These are phyloP conservation scores for Leishmania guyanensis DNA, from an alignment of 208 protist genomes.

Conservation along the genomic window DNA sequence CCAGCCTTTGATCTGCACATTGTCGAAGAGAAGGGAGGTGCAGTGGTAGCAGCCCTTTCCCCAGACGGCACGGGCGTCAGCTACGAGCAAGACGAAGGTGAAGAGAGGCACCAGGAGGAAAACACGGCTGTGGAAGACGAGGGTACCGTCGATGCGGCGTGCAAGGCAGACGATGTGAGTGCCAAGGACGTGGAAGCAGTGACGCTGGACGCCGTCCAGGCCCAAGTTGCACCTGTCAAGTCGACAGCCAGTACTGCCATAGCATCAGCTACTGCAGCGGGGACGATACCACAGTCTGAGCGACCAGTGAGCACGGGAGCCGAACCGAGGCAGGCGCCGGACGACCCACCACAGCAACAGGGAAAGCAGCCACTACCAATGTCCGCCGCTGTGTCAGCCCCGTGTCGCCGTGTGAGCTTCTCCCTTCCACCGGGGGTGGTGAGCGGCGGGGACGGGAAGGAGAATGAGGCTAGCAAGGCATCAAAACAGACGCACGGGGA, in stretches of 20 bases:
- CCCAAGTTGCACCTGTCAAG: not conserved
- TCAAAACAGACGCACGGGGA: not conserved
- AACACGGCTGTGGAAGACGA: not conserved
- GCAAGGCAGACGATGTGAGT: not conserved
- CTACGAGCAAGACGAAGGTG: not conserved
- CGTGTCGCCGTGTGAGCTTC: slow-evolving; percentile 18
- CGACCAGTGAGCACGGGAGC: not conserved
- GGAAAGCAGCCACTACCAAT: not conserved
- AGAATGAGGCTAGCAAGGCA: not conserved
- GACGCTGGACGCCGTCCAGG: not conserved
- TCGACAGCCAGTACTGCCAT: not conserved
- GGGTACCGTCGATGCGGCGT: not conserved
- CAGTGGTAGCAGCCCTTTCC: not conserved
- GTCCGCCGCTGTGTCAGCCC: not conserved
- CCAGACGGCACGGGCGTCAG: not conserved
- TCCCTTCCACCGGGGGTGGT: slow-evolving; percentile 8
- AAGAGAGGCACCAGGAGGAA: not conserved
- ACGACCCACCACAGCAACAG: not conserved
- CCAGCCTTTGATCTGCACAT: not conserved
- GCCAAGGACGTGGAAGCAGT: not conserved
- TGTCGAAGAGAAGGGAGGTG: not conserved
- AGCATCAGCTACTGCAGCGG: not conserved
- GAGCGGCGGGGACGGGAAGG: not conserved
- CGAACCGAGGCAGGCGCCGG: not conserved
- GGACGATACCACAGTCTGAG: not conserved